A percentile compares a stretch with the other conserved stretches of the same genome.
Evolutionary conservation across 441 rosid genomes (phyloP).

Genomic region (Rhodomyrtus psidioides): DNA sequence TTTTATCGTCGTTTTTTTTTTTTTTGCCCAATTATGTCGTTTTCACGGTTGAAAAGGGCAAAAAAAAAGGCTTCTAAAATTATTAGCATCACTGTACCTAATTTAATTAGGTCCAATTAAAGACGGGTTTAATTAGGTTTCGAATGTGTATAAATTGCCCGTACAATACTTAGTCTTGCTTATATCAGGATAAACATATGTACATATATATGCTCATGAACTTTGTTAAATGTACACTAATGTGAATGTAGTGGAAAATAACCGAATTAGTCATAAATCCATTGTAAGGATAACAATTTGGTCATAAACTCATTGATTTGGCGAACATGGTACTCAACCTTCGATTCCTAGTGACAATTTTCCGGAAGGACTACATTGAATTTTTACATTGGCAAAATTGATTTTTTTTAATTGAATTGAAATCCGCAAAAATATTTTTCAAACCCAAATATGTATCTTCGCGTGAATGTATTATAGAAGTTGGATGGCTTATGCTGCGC

Average conservation of each 20-base stretch:
- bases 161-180: not conserved
- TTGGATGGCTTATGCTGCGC: not conserved
- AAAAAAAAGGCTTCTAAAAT: not conserved
- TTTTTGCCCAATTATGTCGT: not conserved
- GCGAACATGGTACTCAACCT: not conserved
- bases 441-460: not conserved
- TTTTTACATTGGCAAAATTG: not conserved
- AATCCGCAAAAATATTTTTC: too few relatives aligned
- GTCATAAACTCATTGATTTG: not conserved
- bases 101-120: not conserved
- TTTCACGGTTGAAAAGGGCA: not conserved
- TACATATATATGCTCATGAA: not conserved
- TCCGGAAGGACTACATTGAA: not conserved
- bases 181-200: not conserved
- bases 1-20: not conserved
- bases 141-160: not conserved
- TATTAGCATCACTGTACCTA: not conserved
- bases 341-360: not conserved
- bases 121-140: not conserved
- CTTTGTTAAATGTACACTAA: not conserved
- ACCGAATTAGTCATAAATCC: not conserved
- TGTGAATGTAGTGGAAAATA: not conserved
- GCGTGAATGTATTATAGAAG: not conserved
- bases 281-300: not conserved
- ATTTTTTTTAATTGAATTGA: not conserved